Conservation (phyloP, 2,329 filamentous ascomycete genomes). For the Botryotinia globosa region DNA sequence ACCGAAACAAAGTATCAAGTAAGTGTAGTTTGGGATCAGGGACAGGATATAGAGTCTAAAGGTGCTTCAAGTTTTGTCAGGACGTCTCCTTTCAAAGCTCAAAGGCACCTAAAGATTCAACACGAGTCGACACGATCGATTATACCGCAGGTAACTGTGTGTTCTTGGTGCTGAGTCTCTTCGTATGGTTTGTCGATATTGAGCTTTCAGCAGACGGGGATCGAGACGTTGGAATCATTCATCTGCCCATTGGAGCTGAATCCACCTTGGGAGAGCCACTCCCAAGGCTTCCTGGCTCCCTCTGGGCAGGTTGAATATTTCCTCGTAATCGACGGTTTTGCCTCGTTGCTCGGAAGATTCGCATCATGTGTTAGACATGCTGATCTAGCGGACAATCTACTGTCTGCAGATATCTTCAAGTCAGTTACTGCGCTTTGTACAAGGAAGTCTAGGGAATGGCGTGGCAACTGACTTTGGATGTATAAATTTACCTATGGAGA, state of each 20-base stretch:
- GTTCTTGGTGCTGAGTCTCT: background rate
- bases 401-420: too few relatives aligned
- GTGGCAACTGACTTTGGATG: background rate
- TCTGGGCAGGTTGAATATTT: background rate
- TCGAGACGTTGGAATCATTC: background rate
- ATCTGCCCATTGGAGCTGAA: background rate
- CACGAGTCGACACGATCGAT: background rate
- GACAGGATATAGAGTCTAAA: background rate
- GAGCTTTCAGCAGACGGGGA: background rate
- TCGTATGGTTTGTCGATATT: background rate
- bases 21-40: background rate
- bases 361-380: accelerated
- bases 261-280: background rate
- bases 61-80: background rate
- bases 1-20: background rate
- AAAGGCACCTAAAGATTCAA: background rate
- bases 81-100: background rate
- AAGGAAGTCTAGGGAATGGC: too few relatives aligned
- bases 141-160: background rate
- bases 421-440: background rate
- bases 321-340: background rate
- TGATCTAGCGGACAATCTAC: background rate
- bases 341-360: background rate
- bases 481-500: background rate
- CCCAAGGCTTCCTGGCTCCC: background rate